Base-by-base conservation (phyloP, 1,139 yeast genomes). In the Tardiomyces depauwii region DNA sequence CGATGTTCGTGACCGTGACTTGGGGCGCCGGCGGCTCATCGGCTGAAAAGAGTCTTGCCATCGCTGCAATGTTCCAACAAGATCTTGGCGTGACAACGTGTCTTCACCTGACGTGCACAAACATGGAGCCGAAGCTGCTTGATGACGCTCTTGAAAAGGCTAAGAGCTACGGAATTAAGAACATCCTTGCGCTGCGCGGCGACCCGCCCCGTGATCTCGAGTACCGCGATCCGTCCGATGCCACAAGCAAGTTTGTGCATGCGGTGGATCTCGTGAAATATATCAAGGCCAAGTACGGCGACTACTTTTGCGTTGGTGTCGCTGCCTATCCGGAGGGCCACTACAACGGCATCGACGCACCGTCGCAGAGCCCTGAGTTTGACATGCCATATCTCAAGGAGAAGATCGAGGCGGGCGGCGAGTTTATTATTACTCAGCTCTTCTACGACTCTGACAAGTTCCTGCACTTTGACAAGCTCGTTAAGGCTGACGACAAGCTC, bases 11-110 rank as follows among this genome's bases (percentile, higher is more conserved):
- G 45, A 86, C 96, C 2, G 83, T 93, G 11, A 93, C 99, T 0
- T 91, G 98, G 97, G 98, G 98, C 27, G 97, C 98, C 9, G 97
- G 97, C 39, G 98, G 98, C 1, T 80, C 95, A 2, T 88, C 97
- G 4, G 80, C 93, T 45, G 82, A 78, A 47, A 88, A 87, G 66
- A 84, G 96, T 0, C 66, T 91, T 50, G 93, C 85, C 44, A 70
- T 91, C 49, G 96, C 96, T 0, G 71, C 78, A 18, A 74, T 86
- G 2, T 83, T 94, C 57, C 87, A 83, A 57, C 71, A 76, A 44
- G 85, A 82, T 45, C 71, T 88, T 48, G 86, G 85, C 1, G 68
- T 89, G 25, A 86, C 96, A 12, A 87, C 96, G 0, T 89, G 95
- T 51, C 75, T 93, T 66, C 99, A 91, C 64, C 71, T 91, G 64